phyloP scores from a whole-genome alignment of 192 early-diverging fungal genomes.

The Coemansia pectinata region DNA sequence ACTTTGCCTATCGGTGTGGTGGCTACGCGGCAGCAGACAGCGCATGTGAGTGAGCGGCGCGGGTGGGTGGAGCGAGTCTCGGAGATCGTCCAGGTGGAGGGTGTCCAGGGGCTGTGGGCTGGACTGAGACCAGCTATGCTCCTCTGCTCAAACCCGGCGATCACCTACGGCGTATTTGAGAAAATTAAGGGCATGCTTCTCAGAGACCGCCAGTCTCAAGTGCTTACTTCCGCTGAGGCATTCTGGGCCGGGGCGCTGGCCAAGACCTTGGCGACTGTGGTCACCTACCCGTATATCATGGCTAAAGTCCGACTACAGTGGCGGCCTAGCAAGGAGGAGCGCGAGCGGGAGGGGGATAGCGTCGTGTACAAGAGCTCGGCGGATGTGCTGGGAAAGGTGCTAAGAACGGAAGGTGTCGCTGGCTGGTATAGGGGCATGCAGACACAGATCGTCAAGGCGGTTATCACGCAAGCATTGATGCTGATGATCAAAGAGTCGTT shows the following conservation, averaged over 20 bases:
- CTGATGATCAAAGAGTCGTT: constrained; percentile 97
- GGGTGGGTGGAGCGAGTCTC: constrained; percentile 64
- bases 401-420: constrained; percentile 73
- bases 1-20: constrained; percentile 94
- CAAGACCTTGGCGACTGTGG: constrained; percentile 86
- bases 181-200: constrained; percentile 65
- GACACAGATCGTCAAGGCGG: constrained; percentile 98
- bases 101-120: constrained; percentile 81
- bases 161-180: constrained; percentile 96
- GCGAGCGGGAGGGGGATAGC: constrained; percentile 50
- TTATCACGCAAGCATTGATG: constrained; percentile 96
- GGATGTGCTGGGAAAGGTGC: constrained; percentile 83
- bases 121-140: constrained; percentile 91
- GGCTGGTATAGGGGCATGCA: constrained; percentile 97
- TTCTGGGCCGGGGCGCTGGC: constrained; percentile 92
- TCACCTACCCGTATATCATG: constrained; percentile 98
- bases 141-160: constrained; percentile 92
- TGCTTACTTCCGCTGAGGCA: constrained; percentile 75
- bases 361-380: constrained; percentile 77
- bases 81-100: constrained; percentile 78
- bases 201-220: constrained; percentile 52
- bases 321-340: constrained; percentile 69
- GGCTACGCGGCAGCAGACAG: constrained; percentile 93
- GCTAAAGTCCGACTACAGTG: constrained; percentile 97
- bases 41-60: constrained; percentile 60